phyloP scores from a whole-genome alignment of 2,329 filamentous ascomycete species.

The Pyrenophora teres region DNA sequence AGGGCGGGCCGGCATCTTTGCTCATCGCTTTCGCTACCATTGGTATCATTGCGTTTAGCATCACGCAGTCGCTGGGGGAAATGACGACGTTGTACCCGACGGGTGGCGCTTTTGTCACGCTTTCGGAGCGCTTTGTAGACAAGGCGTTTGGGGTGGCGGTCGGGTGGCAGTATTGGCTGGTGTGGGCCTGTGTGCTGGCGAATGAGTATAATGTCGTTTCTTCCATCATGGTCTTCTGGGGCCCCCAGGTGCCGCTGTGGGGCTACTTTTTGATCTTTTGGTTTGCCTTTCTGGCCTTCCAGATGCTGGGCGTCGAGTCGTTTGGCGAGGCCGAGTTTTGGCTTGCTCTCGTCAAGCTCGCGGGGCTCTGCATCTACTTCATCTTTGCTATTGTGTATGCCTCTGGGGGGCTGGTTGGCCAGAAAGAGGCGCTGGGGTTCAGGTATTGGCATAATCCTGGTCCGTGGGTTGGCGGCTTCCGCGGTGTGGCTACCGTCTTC shows the following conservation, averaged over 20 bases:
- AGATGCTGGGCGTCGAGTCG: constrained; percentile 48
- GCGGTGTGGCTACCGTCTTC: constrained; percentile 50
- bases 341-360: constrained; percentile 49
- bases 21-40: constrained; percentile 77
- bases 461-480: constrained; percentile 48
- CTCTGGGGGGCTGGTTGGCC: constrained; percentile 35
- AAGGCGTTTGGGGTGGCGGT: constrained; percentile 33
- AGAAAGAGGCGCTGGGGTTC: constrained; percentile 42
- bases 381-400: constrained; percentile 50
- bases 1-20: constrained; percentile 71
- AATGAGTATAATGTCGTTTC: constrained; percentile 74
- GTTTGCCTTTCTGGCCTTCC: constrained; percentile 46
- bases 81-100: constrained; percentile 74
- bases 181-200: constrained; percentile 68
- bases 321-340: constrained; percentile 53
- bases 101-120: constrained; percentile 71
- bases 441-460: constrained; percentile 50
- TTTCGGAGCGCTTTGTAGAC: constrained; percentile 66
- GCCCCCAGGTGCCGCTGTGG: constrained; percentile 53
- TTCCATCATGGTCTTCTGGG: constrained; percentile 70
- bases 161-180: constrained; percentile 52
- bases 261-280: constrained; percentile 51
- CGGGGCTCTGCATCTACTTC: constrained; percentile 47
- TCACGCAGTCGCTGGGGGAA: constrained; percentile 77
- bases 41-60: constrained; percentile 67